Conservation (phyloP, 2,329 filamentous ascomycete genomes). For the Fusarium fujikuroi region DNA sequence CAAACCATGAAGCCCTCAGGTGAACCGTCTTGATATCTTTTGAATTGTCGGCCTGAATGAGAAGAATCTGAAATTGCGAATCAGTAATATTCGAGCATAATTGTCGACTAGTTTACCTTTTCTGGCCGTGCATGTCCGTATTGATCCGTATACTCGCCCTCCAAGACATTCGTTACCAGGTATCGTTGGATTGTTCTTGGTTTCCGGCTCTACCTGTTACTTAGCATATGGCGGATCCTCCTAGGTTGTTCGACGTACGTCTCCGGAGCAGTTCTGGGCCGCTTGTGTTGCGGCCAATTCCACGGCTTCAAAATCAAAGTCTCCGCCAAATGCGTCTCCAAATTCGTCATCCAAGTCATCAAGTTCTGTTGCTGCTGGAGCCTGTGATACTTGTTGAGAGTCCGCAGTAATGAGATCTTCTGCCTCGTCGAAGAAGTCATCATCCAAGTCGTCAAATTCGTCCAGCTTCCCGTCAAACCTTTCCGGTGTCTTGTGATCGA, state of each 20-base stretch:
- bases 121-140: slow-evolving; percentile 70
- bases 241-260: slow-evolving; percentile 51
- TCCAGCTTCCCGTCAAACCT: slow-evolving; percentile 70
- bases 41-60: slow-evolving; percentile 82
- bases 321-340: slow-evolving; percentile 69
- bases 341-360: slow-evolving; percentile 48
- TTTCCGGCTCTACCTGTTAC: slow-evolving; percentile 72
- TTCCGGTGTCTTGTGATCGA: slow-evolving; percentile 63
- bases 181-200: slow-evolving; percentile 86
- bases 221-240: slow-evolving; percentile 65
- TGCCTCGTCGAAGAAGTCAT: slow-evolving; percentile 65
- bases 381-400: slow-evolving; percentile 31
- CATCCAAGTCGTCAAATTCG: slow-evolving; percentile 75
- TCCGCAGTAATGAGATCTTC: slow-evolving; percentile 47
- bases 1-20: slow-evolving; percentile 86
- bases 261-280: slow-evolving; percentile 49
- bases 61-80: slow-evolving; percentile 68
- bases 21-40: slow-evolving; percentile 74
- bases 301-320: slow-evolving; percentile 80
- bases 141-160: slow-evolving; percentile 73
- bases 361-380: not conserved
- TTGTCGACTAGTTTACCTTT: slow-evolving; percentile 68
- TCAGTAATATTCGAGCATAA: slow-evolving; percentile 24
- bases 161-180: slow-evolving; percentile 78
- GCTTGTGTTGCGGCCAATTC: slow-evolving; percentile 80